Percentiles rank a stretch among this genome's conserved stretches.
Conservation (phyloP, 2,329 filamentous ascomycete species). For the Lachnellula suecica region DNA sequence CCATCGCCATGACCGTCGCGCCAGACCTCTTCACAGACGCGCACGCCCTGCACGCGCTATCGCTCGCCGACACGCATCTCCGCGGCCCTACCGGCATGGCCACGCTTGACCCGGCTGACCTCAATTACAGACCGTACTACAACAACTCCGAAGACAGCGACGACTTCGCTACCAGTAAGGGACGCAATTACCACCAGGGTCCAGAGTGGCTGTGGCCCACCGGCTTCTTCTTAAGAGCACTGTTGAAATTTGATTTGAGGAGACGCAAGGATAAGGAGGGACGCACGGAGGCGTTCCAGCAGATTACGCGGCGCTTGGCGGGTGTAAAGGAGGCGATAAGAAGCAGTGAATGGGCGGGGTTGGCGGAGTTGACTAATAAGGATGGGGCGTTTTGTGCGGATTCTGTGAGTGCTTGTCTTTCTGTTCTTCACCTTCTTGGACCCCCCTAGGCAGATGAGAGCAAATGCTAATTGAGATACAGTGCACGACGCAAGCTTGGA, state of each 20-base stretch:
- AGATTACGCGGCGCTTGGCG: conserved; percentile 78
- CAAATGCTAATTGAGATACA: conserved; percentile 37
- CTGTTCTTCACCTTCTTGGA: too few species aligned
- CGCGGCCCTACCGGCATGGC: conserved; percentile 92
- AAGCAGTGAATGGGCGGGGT: conserved; percentile 80
- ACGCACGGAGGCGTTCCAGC: conserved; percentile 86
- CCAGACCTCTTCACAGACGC: conserved; percentile 79
- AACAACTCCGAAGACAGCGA: conserved; percentile 90
- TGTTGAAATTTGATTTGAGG: conserved; percentile 86
- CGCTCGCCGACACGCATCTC: conserved; percentile 75
- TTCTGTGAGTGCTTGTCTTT: conserved; percentile 62
- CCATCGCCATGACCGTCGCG: conserved; percentile 92
- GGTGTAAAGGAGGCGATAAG: conserved; percentile 85
- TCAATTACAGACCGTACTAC: conserved; percentile 94
- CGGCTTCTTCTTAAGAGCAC: conserved; percentile 88
- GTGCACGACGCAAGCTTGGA: conserved; percentile 97
- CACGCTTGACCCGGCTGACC: conserved; percentile 86
- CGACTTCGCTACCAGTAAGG: conserved; percentile 90
- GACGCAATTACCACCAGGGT: conserved; percentile 96
- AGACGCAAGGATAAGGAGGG: conserved; percentile 66
- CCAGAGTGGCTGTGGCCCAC: conserved; percentile 99
- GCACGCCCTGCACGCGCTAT: conserved; percentile 78
- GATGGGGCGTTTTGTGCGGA: conserved; percentile 80
- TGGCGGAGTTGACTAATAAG: conserved; percentile 93
- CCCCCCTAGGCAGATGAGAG: too few species aligned